phyloP scores from a whole-genome alignment of 768 basidiomycete species.

The Lentinula lateritia region DNA sequence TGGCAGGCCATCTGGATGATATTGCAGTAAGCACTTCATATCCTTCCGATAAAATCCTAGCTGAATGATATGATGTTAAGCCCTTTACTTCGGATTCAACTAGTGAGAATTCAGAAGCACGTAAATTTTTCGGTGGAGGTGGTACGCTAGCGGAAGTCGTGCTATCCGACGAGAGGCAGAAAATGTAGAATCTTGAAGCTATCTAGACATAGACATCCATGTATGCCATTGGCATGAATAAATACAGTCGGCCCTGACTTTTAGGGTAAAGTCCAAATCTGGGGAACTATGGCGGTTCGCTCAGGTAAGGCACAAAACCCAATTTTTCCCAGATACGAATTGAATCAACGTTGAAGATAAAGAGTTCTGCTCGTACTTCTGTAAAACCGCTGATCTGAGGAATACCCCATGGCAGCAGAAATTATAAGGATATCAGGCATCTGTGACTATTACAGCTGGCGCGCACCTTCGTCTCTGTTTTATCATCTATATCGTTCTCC shows the following conservation, averaged over 20 bases:
- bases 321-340: conserved; percentile 9
- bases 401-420: conserved; percentile 3
- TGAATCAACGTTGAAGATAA: conserved; percentile 6
- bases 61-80: conserved; percentile 1
- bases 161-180: conserved; percentile 1
- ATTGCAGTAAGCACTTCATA: conserved; percentile 16
- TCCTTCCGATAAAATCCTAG: background rate
- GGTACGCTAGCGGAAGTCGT: background rate
- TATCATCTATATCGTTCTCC: conserved; percentile 8
- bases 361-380: conserved; percentile 9
- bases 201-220: background rate
- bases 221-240: background rate
- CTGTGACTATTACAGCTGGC: background rate
- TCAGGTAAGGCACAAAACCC: conserved; percentile 4
- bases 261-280: background rate
- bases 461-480: conserved; percentile 11
- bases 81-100: conserved; percentile 5
- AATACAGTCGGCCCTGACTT: no score
- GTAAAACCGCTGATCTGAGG: conserved; percentile 13
- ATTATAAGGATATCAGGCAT: background rate
- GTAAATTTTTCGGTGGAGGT: conserved; percentile 30
- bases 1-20: conserved; percentile 24
- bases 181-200: background rate
- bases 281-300: background rate
- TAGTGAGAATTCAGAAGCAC: conserved; percentile 23